phyloP scores from a whole-genome alignment of 2,329 filamentous ascomycete genomes.

The Alternaria arborescens region DNA sequence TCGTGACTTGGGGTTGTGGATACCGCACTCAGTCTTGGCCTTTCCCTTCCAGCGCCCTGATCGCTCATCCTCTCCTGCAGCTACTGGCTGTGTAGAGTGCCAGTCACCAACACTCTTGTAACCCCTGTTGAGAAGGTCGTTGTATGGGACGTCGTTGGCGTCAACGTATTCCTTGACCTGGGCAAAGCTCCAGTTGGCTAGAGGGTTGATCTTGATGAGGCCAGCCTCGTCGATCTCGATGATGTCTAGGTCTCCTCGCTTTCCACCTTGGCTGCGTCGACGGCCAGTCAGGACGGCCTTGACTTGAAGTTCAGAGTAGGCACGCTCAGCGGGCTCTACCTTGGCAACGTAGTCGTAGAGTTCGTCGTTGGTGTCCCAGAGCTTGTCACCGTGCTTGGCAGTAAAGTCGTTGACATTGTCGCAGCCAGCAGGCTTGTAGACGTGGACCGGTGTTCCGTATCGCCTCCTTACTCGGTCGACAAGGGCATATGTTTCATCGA shows the following conservation, averaged over 20 bases:
- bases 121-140: conserved; percentile 86
- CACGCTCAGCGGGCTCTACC: conserved; percentile 93
- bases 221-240: conserved; percentile 92
- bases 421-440: conserved; percentile 85
- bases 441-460: conserved; percentile 83
- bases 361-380: conserved; percentile 87
- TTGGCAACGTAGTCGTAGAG: conserved; percentile 98
- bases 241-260: conserved; percentile 88
- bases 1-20: conserved; percentile 96
- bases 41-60: conserved; percentile 97
- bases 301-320: conserved; percentile 86
- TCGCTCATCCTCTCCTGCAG: conserved; percentile 92
- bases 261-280: conserved; percentile 88
- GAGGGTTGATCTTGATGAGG: conserved; percentile 95
- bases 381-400: conserved; percentile 77
- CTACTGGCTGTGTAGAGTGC: conserved; percentile 93
- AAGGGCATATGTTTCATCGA: conserved; percentile 60
- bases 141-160: conserved; percentile 90
- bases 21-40: conserved; percentile 95
- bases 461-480: conserved; percentile 73
- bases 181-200: conserved; percentile 91
- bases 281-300: conserved; percentile 92
- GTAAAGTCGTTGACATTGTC: conserved; percentile 81
- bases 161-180: conserved; percentile 90
- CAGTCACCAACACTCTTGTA: conserved; percentile 99